Conservation (phyloP, 2,329 filamentous ascomycete genomes). For the Fusarium brachygibbosum region DNA sequence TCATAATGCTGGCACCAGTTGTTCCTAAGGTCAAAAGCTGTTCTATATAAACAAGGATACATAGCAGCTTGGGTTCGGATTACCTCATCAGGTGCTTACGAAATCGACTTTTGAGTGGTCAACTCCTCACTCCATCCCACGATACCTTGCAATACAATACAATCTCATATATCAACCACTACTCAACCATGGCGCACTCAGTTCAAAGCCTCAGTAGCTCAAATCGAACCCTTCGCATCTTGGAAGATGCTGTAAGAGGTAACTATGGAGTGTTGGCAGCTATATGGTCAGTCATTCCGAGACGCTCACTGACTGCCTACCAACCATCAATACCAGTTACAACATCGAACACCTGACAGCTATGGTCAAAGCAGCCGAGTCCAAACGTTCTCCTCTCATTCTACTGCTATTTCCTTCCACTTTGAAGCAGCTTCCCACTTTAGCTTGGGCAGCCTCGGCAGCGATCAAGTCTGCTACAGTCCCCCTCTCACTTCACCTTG, state of each 20-base stretch:
- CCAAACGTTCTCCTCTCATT: constrained; percentile 25
- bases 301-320: neutral
- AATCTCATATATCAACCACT: neutral
- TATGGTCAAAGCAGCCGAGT: constrained; percentile 28
- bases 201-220: neutral
- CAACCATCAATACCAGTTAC: constrained; percentile 6
- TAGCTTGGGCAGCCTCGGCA: constrained; percentile 57
- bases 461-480: constrained; percentile 57
- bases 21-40: neutral
- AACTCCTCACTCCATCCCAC: neutral
- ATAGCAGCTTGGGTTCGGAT: neutral
- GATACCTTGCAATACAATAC: too few species aligned
- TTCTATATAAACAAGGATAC: neutral
- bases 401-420: constrained; percentile 25
- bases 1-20: neutral
- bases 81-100: neutral
- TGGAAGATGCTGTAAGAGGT: constrained; percentile 10
- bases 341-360: constrained; percentile 40
- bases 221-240: constrained; percentile 15
- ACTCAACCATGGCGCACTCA: neutral
- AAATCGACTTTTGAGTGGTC: neutral
- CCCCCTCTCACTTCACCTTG: constrained; percentile 49
- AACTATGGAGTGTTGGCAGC: constrained; percentile 31
- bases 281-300: constrained; percentile 20
- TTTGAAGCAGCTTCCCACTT: constrained; percentile 16